Evolutionary conservation across 176 grass and related monocot species (phyloP).

Genomic region (Phyllostachys edulis): DNA sequence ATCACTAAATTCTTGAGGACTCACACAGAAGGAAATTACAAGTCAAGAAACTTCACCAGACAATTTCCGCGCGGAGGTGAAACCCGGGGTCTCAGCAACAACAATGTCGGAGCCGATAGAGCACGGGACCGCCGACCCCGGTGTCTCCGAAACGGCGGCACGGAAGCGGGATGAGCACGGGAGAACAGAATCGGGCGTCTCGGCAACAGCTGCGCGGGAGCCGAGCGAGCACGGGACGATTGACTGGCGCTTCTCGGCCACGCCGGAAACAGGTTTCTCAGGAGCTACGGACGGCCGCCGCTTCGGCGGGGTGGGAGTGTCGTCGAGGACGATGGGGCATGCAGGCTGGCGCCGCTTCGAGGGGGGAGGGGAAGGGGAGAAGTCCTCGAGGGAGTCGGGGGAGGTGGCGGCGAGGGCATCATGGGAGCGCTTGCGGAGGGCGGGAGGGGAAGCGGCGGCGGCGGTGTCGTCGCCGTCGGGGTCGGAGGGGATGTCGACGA

Average conservation of each 20-base stretch:
- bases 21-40: neutral
- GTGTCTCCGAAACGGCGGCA: neutral
- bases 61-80: neutral
- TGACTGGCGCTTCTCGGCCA: conserved; percentile 27
- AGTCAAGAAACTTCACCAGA: conserved; percentile 3
- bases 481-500: no score
- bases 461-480: no score
- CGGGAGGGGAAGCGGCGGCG: neutral
- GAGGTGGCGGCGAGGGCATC: neutral
- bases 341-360: neutral
- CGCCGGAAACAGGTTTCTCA: neutral
- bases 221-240: neutral
- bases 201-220: neutral
- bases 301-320: conserved; percentile 51
- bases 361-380: conserved; percentile 19
- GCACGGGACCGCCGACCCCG: neutral
- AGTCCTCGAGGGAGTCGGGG: neutral
- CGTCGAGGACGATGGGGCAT: conserved; percentile 45
- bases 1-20: neutral
- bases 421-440: conserved; percentile 11
- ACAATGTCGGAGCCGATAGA: neutral
- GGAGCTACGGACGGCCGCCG: neutral
- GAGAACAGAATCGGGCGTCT: conserved; percentile 24
- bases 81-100: conserved; percentile 2
- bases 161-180: neutral